A percentile compares a stretch with the other conserved stretches of the same genome.
These are phyloP conservation scores for Colletotrichum destructivum DNA, from an alignment of 2,329 filamentous ascomycete genomes.

Conservation along the genomic window DNA sequence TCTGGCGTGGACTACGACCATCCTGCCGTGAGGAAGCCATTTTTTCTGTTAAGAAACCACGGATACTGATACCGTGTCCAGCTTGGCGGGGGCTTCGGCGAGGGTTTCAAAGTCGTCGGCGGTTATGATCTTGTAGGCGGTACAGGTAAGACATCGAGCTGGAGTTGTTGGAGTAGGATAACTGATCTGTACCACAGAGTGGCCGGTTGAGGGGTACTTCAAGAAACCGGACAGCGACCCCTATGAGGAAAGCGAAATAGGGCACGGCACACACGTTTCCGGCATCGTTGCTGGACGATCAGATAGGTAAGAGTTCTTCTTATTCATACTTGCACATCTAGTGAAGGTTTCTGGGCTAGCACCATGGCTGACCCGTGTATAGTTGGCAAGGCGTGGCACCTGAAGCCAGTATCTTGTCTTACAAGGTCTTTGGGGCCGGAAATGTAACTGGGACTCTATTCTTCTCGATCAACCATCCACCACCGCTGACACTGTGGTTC, in stretches of 20 bases:
- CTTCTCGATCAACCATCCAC: too few species aligned
- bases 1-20: slow-evolving; percentile 59
- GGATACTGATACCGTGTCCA: background rate
- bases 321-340: too few species aligned
- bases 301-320: slow-evolving; percentile 11
- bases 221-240: slow-evolving; percentile 55
- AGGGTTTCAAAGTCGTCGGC: slow-evolving; percentile 39
- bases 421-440: slow-evolving; percentile 50
- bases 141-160: slow-evolving; percentile 7
- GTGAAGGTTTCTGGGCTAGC: too few species aligned
- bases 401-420: slow-evolving; percentile 48
- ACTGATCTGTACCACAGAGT: slow-evolving; percentile 12
- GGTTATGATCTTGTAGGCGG: slow-evolving; percentile 42
- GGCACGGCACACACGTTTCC: slow-evolving; percentile 56
- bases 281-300: slow-evolving; percentile 47
- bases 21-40: slow-evolving; percentile 49
- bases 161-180: background rate
- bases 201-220: slow-evolving; percentile 15
- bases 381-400: slow-evolving; percentile 48
- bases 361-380: background rate
- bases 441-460: background rate
- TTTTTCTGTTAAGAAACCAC: too few species aligned
- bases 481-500: background rate
- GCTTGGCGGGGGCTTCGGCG: slow-evolving; percentile 40
- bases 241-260: slow-evolving; percentile 49